Conservation (phyloP, 176 grass and related monocot genomes). For the Panicum miliaceum region DNA sequence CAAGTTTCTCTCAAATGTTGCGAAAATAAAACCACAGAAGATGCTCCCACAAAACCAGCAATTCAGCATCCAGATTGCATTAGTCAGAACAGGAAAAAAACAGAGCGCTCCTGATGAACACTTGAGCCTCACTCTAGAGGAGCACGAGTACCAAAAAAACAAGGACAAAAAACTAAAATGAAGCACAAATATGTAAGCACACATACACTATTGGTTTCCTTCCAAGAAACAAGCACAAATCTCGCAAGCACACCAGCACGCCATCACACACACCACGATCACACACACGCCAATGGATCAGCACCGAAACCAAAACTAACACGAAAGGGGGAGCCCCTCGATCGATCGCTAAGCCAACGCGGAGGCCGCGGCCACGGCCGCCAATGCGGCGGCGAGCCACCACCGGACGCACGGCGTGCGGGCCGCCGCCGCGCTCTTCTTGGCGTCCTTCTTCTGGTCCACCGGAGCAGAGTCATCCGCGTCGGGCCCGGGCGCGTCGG, state of each 20-base stretch:
- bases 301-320: neutral
- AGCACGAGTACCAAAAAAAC: neutral
- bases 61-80: neutral
- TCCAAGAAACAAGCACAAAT: conserved; percentile 37
- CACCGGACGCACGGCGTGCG: conserved; percentile 27
- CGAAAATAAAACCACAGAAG: neutral
- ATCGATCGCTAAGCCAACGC: conserved; percentile 10
- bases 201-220: conserved; percentile 37
- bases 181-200: conserved; percentile 27
- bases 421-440: conserved; percentile 45
- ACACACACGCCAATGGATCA: conserved; percentile 44
- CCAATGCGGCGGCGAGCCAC: conserved; percentile 30
- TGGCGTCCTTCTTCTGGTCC: conserved; percentile 54
- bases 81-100: neutral
- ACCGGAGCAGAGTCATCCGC: conserved; percentile 19
- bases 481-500: conserved; percentile 56
- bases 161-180: conserved; percentile 26
- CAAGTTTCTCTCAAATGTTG: neutral
- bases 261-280: conserved; percentile 44
- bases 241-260: conserved; percentile 20
- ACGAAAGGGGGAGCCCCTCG: neutral
- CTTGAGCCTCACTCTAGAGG: neutral
- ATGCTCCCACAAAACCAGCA: neutral
- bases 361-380: conserved; percentile 20
- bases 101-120: neutral